phyloP scores from a whole-genome alignment of 1,284 basidiomycete species.

The Albatrellus sp. region DNA sequence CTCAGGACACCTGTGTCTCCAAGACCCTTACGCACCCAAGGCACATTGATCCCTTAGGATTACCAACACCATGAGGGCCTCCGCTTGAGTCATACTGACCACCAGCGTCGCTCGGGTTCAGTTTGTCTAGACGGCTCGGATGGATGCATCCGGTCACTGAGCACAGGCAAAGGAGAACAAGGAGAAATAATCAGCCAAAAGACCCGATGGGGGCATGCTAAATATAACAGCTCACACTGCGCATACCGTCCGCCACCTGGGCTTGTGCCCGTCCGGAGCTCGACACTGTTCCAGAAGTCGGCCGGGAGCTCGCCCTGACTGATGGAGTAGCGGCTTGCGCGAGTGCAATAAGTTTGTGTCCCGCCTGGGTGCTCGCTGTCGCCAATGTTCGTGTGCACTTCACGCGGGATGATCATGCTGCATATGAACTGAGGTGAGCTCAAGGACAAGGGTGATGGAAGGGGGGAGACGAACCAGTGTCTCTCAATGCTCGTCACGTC shows the following conservation, averaged over 20 bases:
- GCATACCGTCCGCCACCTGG: constrained; percentile 24
- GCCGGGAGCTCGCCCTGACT: constrained; percentile 28
- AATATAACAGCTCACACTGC: constrained; percentile 21
- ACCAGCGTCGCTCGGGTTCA: constrained; percentile 31
- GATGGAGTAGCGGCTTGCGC: constrained; percentile 20
- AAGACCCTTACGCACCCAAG: constrained; percentile 21
- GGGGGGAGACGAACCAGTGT: constrained; percentile 24
- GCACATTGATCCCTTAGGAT: constrained; percentile 33
- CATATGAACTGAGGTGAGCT: not conserved
- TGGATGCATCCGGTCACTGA: constrained; percentile 39
- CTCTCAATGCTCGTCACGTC: constrained; percentile 25
- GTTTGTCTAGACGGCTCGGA: constrained; percentile 23
- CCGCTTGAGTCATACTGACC: constrained; percentile 44
- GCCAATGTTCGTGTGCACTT: constrained; percentile 35
- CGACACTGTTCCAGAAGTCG: constrained; percentile 34
- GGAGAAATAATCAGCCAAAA: not conserved
- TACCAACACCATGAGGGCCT: constrained; percentile 29
- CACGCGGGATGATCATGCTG: constrained; percentile 16
- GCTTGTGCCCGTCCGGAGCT: constrained; percentile 26
- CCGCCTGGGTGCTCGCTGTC: constrained; percentile 38
- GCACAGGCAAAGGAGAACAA: no score
- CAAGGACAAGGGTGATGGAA: not conserved
- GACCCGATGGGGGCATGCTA: not conserved
- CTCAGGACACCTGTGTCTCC: not conserved
- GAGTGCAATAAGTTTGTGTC: constrained; percentile 35